Evolutionary conservation across 106 monocot species (phyloP).

Genomic region (Xerophyta viscosa): DNA sequence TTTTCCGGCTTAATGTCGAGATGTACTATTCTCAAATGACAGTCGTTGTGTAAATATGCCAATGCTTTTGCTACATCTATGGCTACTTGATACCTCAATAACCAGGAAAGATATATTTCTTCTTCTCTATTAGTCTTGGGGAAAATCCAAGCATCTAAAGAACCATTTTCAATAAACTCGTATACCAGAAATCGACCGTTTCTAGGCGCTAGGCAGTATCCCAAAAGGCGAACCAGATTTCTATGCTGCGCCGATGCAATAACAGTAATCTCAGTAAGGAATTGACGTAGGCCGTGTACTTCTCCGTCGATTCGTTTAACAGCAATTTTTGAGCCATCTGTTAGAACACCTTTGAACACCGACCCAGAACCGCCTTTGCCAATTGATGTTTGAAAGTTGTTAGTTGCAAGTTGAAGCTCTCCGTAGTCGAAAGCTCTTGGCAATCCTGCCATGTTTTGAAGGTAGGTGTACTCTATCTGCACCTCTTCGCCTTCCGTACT

Average conservation of each 20-base stretch:
- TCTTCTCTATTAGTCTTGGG: neutral
- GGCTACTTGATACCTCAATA: constrained; percentile 15
- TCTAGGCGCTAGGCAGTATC: constrained; percentile 46
- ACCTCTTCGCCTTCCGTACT: constrained; percentile 9
- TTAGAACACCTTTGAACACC: constrained; percentile 59
- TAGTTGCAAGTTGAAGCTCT: constrained; percentile 39
- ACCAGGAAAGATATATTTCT: constrained; percentile 29
- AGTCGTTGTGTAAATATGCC: constrained; percentile 23
- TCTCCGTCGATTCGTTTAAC: constrained; percentile 44
- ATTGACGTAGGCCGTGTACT: constrained; percentile 37
- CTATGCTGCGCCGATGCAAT: constrained; percentile 47
- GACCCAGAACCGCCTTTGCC: constrained; percentile 53
- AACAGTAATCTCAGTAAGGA: constrained; percentile 40
- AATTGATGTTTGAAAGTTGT: constrained; percentile 28
- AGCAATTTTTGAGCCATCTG: constrained; percentile 49
- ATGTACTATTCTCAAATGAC: constrained; percentile 14
- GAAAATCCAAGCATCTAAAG: constrained; percentile 54
- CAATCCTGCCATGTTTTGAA: constrained; percentile 46
- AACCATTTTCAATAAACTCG: constrained; percentile 55
- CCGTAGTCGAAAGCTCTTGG: constrained; percentile 29
- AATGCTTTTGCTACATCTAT: constrained; percentile 21
- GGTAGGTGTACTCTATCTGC: constrained; percentile 43
- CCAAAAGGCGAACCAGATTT: constrained; percentile 63
- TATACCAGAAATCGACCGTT: constrained; percentile 47
- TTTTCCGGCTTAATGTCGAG: constrained; percentile 35